A percentile compares a stretch with the other conserved stretches of the same genome.
Conservation (phyloP, 2,329 filamentous ascomycete species). For the Colletotrichum coccodes region DNA sequence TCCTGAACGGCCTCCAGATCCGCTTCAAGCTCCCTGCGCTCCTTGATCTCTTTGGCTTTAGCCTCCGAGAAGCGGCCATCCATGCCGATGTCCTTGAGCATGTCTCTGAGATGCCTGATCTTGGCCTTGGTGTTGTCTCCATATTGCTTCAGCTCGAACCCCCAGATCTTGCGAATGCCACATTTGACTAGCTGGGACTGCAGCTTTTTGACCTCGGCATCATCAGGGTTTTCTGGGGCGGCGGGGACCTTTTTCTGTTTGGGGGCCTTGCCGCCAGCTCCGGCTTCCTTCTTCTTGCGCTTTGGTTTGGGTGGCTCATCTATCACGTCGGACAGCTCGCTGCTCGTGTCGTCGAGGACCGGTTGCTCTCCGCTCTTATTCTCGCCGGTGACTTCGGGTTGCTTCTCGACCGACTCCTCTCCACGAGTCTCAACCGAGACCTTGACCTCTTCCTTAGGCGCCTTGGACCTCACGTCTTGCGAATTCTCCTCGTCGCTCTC, state of each 20-base stretch:
- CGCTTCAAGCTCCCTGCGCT: slow-evolving; percentile 82
- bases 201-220: slow-evolving; percentile 86
- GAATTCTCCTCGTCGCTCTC: slow-evolving; percentile 28
- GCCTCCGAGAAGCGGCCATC: slow-evolving; percentile 86
- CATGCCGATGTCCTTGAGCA: slow-evolving; percentile 88
- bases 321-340: slow-evolving; percentile 78
- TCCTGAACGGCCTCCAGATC: slow-evolving; percentile 88
- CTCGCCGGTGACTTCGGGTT: slow-evolving; percentile 15
- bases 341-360: slow-evolving; percentile 24
- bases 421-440: slow-evolving; percentile 1
- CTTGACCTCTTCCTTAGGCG: slow-evolving; percentile 4
- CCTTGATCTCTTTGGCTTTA: slow-evolving; percentile 87
- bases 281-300: slow-evolving; percentile 60
- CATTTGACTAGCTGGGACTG: slow-evolving; percentile 91
- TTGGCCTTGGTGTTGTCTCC: slow-evolving; percentile 79
- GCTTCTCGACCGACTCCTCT: slow-evolving; percentile 7
- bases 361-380: background rate
- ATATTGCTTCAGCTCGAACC: slow-evolving; percentile 81
- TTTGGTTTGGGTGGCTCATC: slow-evolving; percentile 75
- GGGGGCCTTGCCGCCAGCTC: slow-evolving; percentile 46
- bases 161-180: slow-evolving; percentile 92
- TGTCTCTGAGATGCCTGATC: slow-evolving; percentile 80
- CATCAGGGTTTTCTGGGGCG: slow-evolving; percentile 73
- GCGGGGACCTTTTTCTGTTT: slow-evolving; percentile 32
- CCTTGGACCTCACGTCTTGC: slow-evolving; percentile 34